These are phyloP conservation scores for Sideroxylon spinosum DNA, from an alignment of 179 eudicot species.

Conservation along the genomic window DNA sequence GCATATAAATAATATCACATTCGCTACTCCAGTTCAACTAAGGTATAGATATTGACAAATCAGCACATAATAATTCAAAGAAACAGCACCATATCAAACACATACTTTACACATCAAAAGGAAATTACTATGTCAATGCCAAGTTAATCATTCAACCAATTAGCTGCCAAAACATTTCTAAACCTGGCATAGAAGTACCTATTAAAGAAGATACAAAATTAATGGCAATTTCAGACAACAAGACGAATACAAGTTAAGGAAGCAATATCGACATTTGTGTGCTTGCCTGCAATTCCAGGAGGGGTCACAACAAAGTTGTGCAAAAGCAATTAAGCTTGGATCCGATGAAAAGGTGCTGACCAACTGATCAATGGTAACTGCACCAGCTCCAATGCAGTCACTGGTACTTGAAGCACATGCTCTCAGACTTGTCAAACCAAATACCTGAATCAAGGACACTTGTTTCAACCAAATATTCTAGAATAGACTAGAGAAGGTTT, in stretches of 20 bases:
- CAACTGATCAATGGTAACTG: constrained; percentile 70
- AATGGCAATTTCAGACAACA: not conserved
- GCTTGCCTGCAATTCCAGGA: constrained; percentile 74
- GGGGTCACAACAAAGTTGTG: constrained; percentile 80
- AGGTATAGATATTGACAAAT: not conserved
- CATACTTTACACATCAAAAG: not conserved
- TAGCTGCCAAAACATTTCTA: not conserved
- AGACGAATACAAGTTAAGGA: not conserved
- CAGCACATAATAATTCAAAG: not conserved
- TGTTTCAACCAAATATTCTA: not conserved
- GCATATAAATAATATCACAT: no score
- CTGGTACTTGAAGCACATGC: constrained; percentile 30
- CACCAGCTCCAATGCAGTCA: constrained; percentile 36
- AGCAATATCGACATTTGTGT: not conserved
- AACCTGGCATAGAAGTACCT: not conserved
- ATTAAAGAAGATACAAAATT: not conserved
- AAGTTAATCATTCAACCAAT: not conserved
- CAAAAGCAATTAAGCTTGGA: constrained; percentile 93
- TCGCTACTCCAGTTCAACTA: not conserved
- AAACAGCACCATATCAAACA: not conserved
- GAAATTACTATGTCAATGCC: not conserved
- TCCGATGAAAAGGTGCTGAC: constrained; percentile 95
- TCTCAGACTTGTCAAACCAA: constrained; percentile 58
- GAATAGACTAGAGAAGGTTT: not conserved
- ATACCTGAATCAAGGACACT: constrained; percentile 45